Evolutionary conservation across 306 rosid species (phyloP), one percentile per base, ranked within the genome.

Genomic region (Alnus rubra): DNA sequence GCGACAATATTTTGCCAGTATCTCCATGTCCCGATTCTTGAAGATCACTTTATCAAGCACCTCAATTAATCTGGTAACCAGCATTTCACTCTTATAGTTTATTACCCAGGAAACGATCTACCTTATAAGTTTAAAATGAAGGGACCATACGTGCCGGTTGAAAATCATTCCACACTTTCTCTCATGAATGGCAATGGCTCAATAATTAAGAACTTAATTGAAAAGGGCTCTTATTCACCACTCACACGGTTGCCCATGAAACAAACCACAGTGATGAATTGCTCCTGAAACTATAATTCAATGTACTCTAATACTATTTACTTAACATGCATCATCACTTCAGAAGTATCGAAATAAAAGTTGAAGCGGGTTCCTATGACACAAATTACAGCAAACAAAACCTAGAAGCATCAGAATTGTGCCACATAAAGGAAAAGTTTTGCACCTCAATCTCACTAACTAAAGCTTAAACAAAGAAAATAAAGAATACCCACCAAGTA

Each of bases 401-500:
- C 45, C 23, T 63, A 14, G 16, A 60, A 28, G 39, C 69, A 63
- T 63, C 71, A 37, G 70, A 64, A 23, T 64, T 35, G 48, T 35
- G 42, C 47, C 51, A 68, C 30, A 42, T 9, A 68, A n/a, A 10
- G 14, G 53, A 69, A 72, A 14, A 39, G 19, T 37, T 3, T 42
- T 3, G 51, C 51, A 68, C 16, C 12, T 11, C 14, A 52, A 76
- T 18, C 75, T 30, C 67, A 44, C 45, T 9, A 42, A 37, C 33
- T 33, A 18, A 51, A 60, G 76, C 67, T 69, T 33, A 39, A 42
- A 75, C 23, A 14, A 33, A 18, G 23, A 72, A 75, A 73, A 16
- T 13, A 18, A 80, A 56, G 44, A 51, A 62, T 64, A 72, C 79
- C 84, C 77, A 68, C 31, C 14, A 65, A 55, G 52, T 30, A 59